Evolutionary conservation across 306 rosid genomes (phyloP).

Genomic region (cucumber (Cucumis sativus)): DNA sequence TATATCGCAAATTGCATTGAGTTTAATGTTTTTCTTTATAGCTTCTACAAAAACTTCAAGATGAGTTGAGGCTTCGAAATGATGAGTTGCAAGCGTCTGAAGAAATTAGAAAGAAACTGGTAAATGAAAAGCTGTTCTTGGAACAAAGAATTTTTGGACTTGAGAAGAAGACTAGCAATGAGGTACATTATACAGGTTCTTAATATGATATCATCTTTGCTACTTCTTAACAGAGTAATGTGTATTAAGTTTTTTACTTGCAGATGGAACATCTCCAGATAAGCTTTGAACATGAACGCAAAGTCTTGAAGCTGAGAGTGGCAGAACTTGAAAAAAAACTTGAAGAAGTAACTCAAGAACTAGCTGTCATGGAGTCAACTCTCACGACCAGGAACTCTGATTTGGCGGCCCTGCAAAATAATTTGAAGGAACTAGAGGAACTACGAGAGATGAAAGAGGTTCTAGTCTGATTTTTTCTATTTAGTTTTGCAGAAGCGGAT

Average conservation of each 20-base stretch:
- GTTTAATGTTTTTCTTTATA: constrained; percentile 13
- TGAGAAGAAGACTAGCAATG: constrained; percentile 52
- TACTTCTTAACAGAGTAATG: constrained; percentile 2
- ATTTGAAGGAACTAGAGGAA: constrained; percentile 72
- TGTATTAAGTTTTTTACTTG: constrained; percentile 20
- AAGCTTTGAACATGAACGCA: constrained; percentile 52
- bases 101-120: constrained; percentile 46
- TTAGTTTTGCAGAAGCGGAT: neutral
- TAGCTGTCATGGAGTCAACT: constrained; percentile 41
- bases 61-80: constrained; percentile 47
- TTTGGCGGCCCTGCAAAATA: constrained; percentile 44
- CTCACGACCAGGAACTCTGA: constrained; percentile 53
- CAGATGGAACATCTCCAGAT: constrained; percentile 44
- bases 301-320: constrained; percentile 35
- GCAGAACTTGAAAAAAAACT: constrained; percentile 57
- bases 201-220: constrained; percentile 2
- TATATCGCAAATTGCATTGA: neutral
- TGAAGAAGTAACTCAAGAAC: constrained; percentile 35
- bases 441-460: constrained; percentile 98
- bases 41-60: constrained; percentile 51
- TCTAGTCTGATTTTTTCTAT: constrained; percentile 1
- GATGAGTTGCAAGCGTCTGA: constrained; percentile 53
- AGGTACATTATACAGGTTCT: constrained; percentile 32
- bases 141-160: constrained; percentile 42
- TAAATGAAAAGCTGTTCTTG: constrained; percentile 40